Evolutionary conservation across 1,284 basidiomycete genomes (phyloP).

Genomic region (Cutaneotrichosporon arboriforme): DNA sequence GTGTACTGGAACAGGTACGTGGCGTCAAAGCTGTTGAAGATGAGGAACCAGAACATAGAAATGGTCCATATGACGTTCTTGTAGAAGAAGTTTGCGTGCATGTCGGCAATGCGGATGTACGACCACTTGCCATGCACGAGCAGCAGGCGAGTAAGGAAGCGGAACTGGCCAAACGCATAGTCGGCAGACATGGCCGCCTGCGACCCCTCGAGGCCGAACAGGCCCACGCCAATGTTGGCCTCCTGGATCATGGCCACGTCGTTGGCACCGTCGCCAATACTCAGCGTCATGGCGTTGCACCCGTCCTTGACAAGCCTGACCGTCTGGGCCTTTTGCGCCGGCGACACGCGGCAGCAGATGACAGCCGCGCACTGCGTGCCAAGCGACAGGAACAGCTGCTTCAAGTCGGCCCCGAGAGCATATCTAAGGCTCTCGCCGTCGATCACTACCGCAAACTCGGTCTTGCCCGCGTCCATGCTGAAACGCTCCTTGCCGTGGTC

Average conservation of each 20-base stretch:
- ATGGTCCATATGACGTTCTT: constrained; percentile 61
- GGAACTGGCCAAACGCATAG: constrained; percentile 96
- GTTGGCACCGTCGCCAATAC: constrained; percentile 80
- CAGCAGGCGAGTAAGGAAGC: constrained; percentile 84
- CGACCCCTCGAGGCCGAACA: constrained; percentile 90
- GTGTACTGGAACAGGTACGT: constrained; percentile 96
- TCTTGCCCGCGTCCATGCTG: constrained; percentile 29
- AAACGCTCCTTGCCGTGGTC: constrained; percentile 15
- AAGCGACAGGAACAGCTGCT: constrained; percentile 79
- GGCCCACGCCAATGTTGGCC: constrained; percentile 91
- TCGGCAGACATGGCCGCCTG: constrained; percentile 99
- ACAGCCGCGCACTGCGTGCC: constrained; percentile 96
- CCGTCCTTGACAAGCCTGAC: constrained; percentile 89
- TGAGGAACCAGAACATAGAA: constrained; percentile 89
- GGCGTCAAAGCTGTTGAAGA: constrained; percentile 80
- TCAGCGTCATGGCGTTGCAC: constrained; percentile 88
- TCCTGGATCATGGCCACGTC: constrained; percentile 69
- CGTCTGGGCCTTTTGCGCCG: constrained; percentile 91
- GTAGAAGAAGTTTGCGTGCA: constrained; percentile 98
- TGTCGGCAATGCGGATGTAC: constrained; percentile 91
- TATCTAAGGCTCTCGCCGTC: constrained; percentile 88
- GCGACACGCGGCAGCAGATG: constrained; percentile 93
- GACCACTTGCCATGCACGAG: constrained; percentile 96
- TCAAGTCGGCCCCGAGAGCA: constrained; percentile 71
- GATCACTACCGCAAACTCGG: constrained; percentile 81